These are phyloP conservation scores for Nigrograna mackinnonii DNA, from an alignment of 2,329 filamentous ascomycete genomes.

Conservation along the genomic window DNA sequence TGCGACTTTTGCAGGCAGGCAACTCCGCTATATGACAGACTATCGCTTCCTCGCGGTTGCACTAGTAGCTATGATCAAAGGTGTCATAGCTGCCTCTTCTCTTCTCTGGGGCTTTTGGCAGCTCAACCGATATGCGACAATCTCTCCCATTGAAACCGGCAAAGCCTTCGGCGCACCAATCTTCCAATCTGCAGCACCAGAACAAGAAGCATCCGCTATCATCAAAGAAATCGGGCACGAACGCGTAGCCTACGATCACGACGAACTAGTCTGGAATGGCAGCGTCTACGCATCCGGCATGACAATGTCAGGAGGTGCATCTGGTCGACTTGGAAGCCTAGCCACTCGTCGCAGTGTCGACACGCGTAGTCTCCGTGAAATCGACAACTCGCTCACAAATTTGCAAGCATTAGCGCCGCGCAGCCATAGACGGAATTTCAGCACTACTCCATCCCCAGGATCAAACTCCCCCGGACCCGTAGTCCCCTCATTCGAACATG, in stretches of 20 bases:
- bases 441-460: conserved; percentile 4
- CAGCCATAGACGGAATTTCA: neutral
- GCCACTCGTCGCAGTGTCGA: neutral
- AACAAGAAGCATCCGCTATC: conserved; percentile 13
- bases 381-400: neutral
- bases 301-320: neutral
- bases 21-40: conserved; percentile 13
- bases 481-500: conserved; percentile 13
- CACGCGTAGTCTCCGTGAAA: neutral
- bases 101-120: conserved; percentile 18
- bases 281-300: conserved; percentile 12
- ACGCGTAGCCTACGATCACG: conserved; percentile 13
- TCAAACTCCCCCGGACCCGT: neutral
- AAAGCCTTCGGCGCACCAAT: conserved; percentile 18
- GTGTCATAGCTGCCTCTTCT: conserved; percentile 7
- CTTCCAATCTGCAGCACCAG: conserved; percentile 8
- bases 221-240: conserved; percentile 15
- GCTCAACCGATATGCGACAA: conserved; percentile 11
- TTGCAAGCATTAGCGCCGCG: neutral
- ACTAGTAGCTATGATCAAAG: conserved; percentile 11
- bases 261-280: conserved; percentile 18
- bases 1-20: conserved; percentile 4
- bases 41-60: conserved; percentile 11
- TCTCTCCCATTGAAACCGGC: conserved; percentile 17
- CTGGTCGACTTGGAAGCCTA: neutral